phyloP scores from a whole-genome alignment of 306 rosid species.

The Pueraria montana region DNA sequence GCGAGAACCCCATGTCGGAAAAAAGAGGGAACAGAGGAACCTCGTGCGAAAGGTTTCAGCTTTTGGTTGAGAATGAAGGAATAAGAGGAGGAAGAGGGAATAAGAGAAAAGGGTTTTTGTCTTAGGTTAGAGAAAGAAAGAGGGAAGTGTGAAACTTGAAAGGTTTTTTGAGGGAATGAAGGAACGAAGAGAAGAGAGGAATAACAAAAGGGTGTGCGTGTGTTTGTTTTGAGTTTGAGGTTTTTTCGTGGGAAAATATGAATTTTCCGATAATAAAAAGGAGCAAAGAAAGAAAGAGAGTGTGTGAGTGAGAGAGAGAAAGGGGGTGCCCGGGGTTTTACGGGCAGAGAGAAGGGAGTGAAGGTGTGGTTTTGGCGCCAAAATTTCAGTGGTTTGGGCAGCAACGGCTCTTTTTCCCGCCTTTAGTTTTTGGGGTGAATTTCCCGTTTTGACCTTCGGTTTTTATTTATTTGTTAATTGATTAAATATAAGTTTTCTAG shows the following conservation, averaged over 20 bases:
- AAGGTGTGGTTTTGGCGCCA: slow-evolving; percentile 62
- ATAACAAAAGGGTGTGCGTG: slow-evolving; percentile 5
- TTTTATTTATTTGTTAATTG: slow-evolving; percentile 19
- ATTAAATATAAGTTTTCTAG: slow-evolving; percentile 44
- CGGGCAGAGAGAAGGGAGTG: slow-evolving; percentile 71
- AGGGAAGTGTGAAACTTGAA: slow-evolving; percentile 1
- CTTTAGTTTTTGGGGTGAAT: neutral
- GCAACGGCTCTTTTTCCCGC: slow-evolving; percentile 99
- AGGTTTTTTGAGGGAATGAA: neutral
- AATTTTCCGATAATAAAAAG: slow-evolving; percentile 29
- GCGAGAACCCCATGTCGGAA: slow-evolving; percentile 70
- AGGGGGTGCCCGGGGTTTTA: slow-evolving; percentile 69
- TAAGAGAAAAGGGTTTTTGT: slow-evolving; percentile 75
- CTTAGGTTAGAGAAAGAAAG: slow-evolving; percentile 42
- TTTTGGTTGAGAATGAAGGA: neutral
- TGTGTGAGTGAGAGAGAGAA: neutral
- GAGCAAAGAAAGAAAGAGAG: slow-evolving; percentile 18
- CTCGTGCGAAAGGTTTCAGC: neutral
- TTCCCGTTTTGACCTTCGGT: slow-evolving; percentile 53
- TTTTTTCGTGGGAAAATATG: slow-evolving; percentile 49
- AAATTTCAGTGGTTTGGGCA: slow-evolving; percentile 51
- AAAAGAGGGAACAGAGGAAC: neutral
- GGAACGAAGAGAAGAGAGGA: slow-evolving; percentile 24
- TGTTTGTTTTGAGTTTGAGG: slow-evolving; percentile 9
- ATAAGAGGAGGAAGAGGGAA: slow-evolving; percentile 51